Conservation (phyloP, 73 alveolate genomes). For the Paramecium biaurelia region DNA sequence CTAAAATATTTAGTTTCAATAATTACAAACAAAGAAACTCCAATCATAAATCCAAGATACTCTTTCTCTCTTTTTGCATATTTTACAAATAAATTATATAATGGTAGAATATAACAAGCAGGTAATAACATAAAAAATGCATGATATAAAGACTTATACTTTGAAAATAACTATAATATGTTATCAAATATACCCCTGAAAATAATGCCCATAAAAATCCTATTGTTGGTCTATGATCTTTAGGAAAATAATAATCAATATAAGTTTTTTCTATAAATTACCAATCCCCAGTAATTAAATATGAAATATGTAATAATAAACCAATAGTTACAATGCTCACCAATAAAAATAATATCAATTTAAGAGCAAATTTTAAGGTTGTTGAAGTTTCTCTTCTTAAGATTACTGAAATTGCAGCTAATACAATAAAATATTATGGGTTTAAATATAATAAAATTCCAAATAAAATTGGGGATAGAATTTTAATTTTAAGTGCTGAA, state of each 20-base stretch:
- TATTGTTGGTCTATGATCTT: slow-evolving; percentile 49
- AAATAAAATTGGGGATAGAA: background rate
- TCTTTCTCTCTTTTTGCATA: background rate
- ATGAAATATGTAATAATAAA: background rate
- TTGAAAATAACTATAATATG: background rate
- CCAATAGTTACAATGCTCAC: background rate
- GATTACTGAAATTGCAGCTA: background rate
- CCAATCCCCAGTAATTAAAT: background rate
- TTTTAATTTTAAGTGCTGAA: background rate
- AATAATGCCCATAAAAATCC: slow-evolving; percentile 48
- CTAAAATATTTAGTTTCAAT: background rate
- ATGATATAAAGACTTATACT: slow-evolving; percentile 29
- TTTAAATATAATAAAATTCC: slow-evolving; percentile 32
- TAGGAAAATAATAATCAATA: slow-evolving; percentile 31
- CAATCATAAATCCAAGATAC: slow-evolving; percentile 34
- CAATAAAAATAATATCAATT: background rate
- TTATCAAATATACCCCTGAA: background rate
- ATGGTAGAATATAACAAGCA: slow-evolving; percentile 20
- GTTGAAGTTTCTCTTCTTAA: background rate
- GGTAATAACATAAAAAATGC: slow-evolving; percentile 32
- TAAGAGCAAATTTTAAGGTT: background rate
- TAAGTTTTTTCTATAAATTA: slow-evolving; percentile 2
- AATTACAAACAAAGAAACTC: slow-evolving; percentile 29
- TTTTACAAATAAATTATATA: slow-evolving; percentile 14
- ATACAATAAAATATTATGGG: slow-evolving; percentile 17